Evolutionary conservation across 257 asterid species (phyloP).

Genomic region (Lycium barbarum): DNA sequence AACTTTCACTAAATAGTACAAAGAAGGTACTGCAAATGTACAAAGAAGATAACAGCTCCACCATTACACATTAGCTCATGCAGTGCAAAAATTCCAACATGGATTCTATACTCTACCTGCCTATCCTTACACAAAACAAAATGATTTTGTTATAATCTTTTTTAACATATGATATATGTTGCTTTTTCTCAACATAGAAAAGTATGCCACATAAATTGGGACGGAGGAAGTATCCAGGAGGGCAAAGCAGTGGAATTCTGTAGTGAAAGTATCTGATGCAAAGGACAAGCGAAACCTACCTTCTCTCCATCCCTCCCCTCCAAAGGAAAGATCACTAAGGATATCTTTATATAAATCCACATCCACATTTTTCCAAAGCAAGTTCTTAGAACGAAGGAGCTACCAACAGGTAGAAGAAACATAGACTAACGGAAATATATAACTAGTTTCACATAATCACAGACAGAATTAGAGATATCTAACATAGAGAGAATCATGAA

Average conservation of each 20-base stretch:
- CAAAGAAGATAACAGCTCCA: background rate
- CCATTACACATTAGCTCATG: background rate
- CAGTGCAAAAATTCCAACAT: background rate
- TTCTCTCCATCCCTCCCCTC: background rate
- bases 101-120: background rate
- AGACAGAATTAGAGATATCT: background rate
- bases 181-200: background rate
- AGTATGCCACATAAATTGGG: too few species aligned
- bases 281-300: background rate
- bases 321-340: background rate
- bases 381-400: constrained; percentile 1
- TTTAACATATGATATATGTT: background rate
- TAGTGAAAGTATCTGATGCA: background rate
- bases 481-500: constrained; percentile 16
- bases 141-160: background rate
- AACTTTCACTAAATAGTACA: background rate
- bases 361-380: constrained; percentile 5
- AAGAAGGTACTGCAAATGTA: background rate
- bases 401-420: constrained; percentile 25
- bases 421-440: background rate
- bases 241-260: background rate
- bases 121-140: background rate
- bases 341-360: background rate
- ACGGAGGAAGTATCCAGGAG: constrained; percentile 1
- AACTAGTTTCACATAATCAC: constrained; percentile 8